Conservation (phyloP, 2,329 filamentous ascomycete genomes). For the Alternaria gaisen region DNA sequence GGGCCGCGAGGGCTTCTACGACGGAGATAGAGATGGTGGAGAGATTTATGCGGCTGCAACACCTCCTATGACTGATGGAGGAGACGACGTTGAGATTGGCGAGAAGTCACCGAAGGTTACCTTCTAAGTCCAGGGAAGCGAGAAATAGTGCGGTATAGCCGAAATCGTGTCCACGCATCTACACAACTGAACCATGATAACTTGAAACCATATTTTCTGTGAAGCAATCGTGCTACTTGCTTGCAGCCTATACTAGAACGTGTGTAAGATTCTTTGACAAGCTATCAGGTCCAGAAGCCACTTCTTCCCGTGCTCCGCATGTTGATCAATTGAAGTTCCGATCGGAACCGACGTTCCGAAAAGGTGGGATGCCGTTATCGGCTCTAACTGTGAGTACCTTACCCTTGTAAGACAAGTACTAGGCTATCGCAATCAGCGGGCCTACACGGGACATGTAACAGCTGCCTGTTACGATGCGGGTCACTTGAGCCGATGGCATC, state of each 20-base stretch:
- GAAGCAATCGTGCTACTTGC: background rate
- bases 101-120: slow-evolving; percentile 20
- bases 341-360: slow-evolving; percentile 8
- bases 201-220: background rate
- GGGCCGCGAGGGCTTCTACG: slow-evolving; percentile 41
- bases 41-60: slow-evolving; percentile 22
- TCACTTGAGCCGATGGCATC: slow-evolving; percentile 4
- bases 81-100: slow-evolving; percentile 19
- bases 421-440: slow-evolving; percentile 4
- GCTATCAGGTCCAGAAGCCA: background rate
- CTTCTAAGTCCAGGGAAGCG: background rate
- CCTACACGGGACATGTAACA: background rate
- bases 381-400: slow-evolving; percentile 2
- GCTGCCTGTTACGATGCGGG: slow-evolving; percentile 6
- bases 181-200: background rate
- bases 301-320: background rate
- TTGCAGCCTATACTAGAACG: background rate
- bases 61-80: slow-evolving; percentile 22
- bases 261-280: background rate
- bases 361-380: slow-evolving; percentile 11
- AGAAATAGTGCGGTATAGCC: background rate
- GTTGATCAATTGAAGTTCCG: background rate
- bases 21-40: slow-evolving; percentile 34
- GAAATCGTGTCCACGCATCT: background rate
- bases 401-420: slow-evolving; percentile 5